A percentile compares a stretch with the other conserved stretches of the same genome.
Evolutionary conservation across 2,329 filamentous ascomycete genomes (phyloP).

Genomic region (Teratosphaeria gauchensis): DNA sequence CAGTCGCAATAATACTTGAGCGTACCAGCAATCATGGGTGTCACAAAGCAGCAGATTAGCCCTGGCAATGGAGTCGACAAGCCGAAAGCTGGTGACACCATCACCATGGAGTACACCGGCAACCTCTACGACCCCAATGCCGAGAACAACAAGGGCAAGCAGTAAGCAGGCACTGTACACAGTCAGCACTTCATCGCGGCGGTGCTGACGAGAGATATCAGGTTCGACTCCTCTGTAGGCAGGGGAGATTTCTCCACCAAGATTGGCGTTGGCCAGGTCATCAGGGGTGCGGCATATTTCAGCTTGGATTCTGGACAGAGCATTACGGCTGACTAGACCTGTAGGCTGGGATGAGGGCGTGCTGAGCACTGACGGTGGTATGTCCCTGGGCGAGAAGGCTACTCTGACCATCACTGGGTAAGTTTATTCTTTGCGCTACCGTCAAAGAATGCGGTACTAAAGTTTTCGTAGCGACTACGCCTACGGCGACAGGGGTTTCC

Average conservation of each 20-base stretch:
- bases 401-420: conserved; percentile 73
- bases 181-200: neutral
- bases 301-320: neutral
- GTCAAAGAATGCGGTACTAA: conserved; percentile 1
- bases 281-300: conserved; percentile 54
- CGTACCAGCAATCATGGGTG: conserved; percentile 37
- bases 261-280: conserved; percentile 79
- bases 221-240: conserved; percentile 80
- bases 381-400: conserved; percentile 87
- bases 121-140: conserved; percentile 61
- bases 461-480: conserved; percentile 46
- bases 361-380: conserved; percentile 41
- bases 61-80: conserved; percentile 52
- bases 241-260: conserved; percentile 64
- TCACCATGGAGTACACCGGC: conserved; percentile 87
- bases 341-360: conserved; percentile 60
- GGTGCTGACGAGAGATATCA: conserved; percentile 29
- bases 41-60: conserved; percentile 56
- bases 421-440: conserved; percentile 20
- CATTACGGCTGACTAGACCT: neutral
- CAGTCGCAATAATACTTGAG: neutral
- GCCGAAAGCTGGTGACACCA: conserved; percentile 58
- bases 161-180: conserved; percentile 46
- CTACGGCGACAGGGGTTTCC: conserved; percentile 61
- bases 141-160: conserved; percentile 53